A percentile compares a stretch with the other conserved stretches of the same genome.
Conservation (phyloP, 495 filamentous ascomycete species). For the Xylaria longipes region DNA sequence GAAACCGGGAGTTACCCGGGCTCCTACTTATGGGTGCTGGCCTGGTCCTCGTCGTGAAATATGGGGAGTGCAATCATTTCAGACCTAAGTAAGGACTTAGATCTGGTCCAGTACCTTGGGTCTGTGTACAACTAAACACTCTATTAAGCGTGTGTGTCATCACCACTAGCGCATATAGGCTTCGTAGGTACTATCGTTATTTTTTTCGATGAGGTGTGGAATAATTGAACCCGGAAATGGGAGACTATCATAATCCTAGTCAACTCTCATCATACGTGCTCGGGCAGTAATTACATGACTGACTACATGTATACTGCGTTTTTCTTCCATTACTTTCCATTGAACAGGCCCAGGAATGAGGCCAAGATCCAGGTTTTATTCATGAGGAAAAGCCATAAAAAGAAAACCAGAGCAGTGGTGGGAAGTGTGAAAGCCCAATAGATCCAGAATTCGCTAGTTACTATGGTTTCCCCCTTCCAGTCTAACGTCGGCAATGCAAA, state of each 20-base stretch:
- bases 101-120: too few species aligned
- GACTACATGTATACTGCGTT: not conserved
- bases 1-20: not conserved
- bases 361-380: not conserved
- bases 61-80: too few species aligned
- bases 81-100: too few species aligned
- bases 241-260: too few species aligned
- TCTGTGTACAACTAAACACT: too few species aligned
- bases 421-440: not conserved
- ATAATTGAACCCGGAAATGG: too few species aligned
- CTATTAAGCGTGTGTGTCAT: too few species aligned
- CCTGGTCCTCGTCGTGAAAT: too few species aligned
- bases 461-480: not conserved
- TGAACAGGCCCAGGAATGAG: not conserved
- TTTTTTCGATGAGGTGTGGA: too few species aligned
- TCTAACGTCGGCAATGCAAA: not conserved
- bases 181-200: too few species aligned
- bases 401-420: not conserved
- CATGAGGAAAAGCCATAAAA: not conserved
- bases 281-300: not conserved
- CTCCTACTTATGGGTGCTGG: too few species aligned
- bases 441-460: not conserved
- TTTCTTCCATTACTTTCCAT: not conserved
- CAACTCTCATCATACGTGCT: not conserved
- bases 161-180: too few species aligned